Percentiles rank a stretch among this genome's conserved stretches.
phyloP scores from a whole-genome alignment of 768 basidiomycete species.

The Crepidotus variabilis region DNA sequence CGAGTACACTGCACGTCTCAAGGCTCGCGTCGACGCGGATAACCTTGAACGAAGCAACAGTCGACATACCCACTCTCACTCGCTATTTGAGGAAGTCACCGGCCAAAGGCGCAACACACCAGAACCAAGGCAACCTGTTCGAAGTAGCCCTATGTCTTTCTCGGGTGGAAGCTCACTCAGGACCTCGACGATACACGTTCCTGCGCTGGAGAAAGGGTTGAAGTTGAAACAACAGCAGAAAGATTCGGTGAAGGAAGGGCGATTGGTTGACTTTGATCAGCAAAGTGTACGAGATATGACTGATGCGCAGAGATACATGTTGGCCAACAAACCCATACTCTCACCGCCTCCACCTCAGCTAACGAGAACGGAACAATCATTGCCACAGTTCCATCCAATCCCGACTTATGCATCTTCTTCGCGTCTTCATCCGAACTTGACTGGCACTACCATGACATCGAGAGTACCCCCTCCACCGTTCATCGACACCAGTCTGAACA shows the following conservation, averaged over 20 bases:
- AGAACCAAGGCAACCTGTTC: constrained; percentile 73
- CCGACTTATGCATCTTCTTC: constrained; percentile 3
- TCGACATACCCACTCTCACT: constrained; percentile 11
- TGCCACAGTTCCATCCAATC: background rate
- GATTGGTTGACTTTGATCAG: constrained; percentile 23
- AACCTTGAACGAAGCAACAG: background rate
- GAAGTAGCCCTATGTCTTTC: constrained; percentile 27
- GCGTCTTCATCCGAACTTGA: background rate
- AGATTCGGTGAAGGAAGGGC: constrained; percentile 9
- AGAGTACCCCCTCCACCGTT: constrained; percentile 5
- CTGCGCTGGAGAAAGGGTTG: constrained; percentile 5
- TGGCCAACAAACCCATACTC: constrained; percentile 35
- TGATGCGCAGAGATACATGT: constrained; percentile 60
- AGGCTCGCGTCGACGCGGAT: constrained; percentile 22
- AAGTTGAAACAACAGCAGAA: background rate
- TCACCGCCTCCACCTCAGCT: background rate
- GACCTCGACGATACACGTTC: constrained; percentile 7
- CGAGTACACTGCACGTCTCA: constrained; percentile 14
- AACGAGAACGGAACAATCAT: background rate
- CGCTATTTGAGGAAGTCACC: constrained; percentile 68
- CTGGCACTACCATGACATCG: constrained; percentile 9
- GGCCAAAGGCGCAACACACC: constrained; percentile 57
- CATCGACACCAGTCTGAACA: constrained; percentile 3
- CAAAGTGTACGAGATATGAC: constrained; percentile 27
- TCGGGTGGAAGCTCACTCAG: constrained; percentile 11